These are phyloP conservation scores for Scheffersomyces illinoinensis DNA, from an alignment of 1,139 yeast genomes.

Conservation along the genomic window DNA sequence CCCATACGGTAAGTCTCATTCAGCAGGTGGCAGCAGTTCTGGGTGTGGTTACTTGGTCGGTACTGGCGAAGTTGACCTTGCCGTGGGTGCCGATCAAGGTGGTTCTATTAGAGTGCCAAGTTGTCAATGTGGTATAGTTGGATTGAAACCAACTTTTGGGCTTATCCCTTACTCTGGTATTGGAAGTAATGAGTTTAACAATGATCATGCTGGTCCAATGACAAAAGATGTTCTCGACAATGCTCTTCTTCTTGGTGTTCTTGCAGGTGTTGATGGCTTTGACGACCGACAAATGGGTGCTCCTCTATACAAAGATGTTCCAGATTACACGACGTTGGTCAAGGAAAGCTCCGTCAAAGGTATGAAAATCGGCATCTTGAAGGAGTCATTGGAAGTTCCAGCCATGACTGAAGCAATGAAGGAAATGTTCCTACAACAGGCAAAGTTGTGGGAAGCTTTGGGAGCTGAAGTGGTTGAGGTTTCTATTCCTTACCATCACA, in stretches of 20 bases:
- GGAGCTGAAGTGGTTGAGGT: slow-evolving; percentile 47
- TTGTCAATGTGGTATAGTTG: slow-evolving; percentile 16
- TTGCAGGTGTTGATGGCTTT: slow-evolving; percentile 34
- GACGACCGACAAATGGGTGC: slow-evolving; percentile 28
- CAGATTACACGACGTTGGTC: slow-evolving; percentile 48
- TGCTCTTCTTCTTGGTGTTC: slow-evolving; percentile 25
- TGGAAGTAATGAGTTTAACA: slow-evolving; percentile 14
- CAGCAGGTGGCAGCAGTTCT: slow-evolving; percentile 16
- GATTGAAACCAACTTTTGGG: slow-evolving; percentile 16
- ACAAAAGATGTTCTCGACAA: slow-evolving; percentile 28
- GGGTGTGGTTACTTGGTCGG: slow-evolving; percentile 15
- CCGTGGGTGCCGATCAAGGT: slow-evolving; percentile 17
- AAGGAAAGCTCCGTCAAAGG: slow-evolving; percentile 52
- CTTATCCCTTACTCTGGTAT: slow-evolving; percentile 16
- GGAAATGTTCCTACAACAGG: slow-evolving; percentile 28
- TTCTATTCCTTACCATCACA: slow-evolving; percentile 30
- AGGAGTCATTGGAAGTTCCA: slow-evolving; percentile 31
- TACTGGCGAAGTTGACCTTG: slow-evolving; percentile 10
- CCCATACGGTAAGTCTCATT: slow-evolving; percentile 13
- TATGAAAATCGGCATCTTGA: slow-evolving; percentile 36
- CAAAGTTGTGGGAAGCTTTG: slow-evolving; percentile 41
- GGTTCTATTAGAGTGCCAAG: slow-evolving; percentile 15
- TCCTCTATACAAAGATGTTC: slow-evolving; percentile 42
- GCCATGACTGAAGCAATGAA: slow-evolving; percentile 28
- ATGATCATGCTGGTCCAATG: slow-evolving; percentile 16